These are phyloP conservation scores for Yarrowia deformans DNA, from an alignment of 805 yeast genomes.

Conservation along the genomic window DNA sequence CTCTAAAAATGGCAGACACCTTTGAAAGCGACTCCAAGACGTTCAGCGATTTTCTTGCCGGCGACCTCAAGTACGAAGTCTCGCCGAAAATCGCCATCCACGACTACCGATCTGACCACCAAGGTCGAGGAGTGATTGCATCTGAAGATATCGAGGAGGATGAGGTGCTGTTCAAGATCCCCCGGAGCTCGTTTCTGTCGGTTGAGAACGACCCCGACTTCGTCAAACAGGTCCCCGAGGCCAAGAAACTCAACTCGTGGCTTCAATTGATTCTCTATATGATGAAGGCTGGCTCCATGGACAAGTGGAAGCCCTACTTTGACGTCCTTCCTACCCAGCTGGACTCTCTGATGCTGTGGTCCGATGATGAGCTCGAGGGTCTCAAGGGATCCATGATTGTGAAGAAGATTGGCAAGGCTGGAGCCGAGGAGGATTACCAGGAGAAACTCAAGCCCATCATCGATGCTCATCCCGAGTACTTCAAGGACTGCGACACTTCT, in stretches of 20 bases:
- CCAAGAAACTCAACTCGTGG: conserved; percentile 62
- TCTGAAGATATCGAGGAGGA: conserved; percentile 62
- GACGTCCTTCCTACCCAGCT: conserved; percentile 69
- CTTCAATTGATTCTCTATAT: conserved; percentile 74
- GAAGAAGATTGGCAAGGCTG: conserved; percentile 71
- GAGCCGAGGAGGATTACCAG: conserved; percentile 67
- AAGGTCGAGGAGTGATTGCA: conserved; percentile 85
- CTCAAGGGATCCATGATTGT: conserved; percentile 76
- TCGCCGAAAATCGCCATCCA: conserved; percentile 65
- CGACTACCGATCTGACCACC: conserved; percentile 64
- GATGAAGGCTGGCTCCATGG: conserved; percentile 63
- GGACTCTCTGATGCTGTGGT: conserved; percentile 84
- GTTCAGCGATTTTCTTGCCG: conserved; percentile 55
- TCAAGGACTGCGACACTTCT: conserved; percentile 50
- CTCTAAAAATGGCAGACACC: conserved; percentile 4
- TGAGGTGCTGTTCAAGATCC: conserved; percentile 73
- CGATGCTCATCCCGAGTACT: conserved; percentile 44
- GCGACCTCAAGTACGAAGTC: conserved; percentile 47
- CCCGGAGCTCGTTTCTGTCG: conserved; percentile 64
- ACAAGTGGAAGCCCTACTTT: conserved; percentile 76
- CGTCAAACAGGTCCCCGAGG: conserved; percentile 44
- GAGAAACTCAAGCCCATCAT: conserved; percentile 56
- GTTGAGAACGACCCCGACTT: conserved; percentile 60
- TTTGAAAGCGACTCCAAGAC: conserved; percentile 51
- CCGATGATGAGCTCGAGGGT: conserved; percentile 59